Conservation (phyloP, 208 protist genomes). For the Trypanosoma conorhini region DNA sequence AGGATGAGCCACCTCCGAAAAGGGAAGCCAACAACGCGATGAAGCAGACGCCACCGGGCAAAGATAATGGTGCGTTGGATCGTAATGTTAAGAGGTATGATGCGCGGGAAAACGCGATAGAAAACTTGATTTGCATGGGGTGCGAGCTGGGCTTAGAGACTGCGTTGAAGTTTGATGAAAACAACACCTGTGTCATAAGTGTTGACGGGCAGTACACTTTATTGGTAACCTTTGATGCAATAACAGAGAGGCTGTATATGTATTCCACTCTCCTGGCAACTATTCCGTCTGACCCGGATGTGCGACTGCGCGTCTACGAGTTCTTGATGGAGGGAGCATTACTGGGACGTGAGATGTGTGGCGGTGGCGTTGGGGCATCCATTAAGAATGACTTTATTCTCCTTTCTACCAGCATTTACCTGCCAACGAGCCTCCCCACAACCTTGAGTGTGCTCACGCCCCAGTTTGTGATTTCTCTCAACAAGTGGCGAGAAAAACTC, state of each 20-base stretch:
- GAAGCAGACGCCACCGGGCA: constrained; percentile 2
- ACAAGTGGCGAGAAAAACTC: constrained; percentile 62
- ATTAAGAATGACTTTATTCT: constrained; percentile 72
- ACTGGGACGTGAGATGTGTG: constrained; percentile 69
- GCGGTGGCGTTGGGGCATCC: constrained; percentile 67
- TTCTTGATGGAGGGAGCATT: constrained; percentile 71
- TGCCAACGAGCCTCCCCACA: constrained; percentile 70
- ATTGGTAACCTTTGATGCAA: constrained; percentile 66
- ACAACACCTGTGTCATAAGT: constrained; percentile 68
- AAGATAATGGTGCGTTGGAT: background rate
- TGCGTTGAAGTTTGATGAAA: constrained; percentile 54
- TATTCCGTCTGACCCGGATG: constrained; percentile 38
- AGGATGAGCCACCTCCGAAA: background rate
- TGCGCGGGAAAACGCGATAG: constrained; percentile 53
- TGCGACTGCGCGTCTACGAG: constrained; percentile 59
- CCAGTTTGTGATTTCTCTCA: constrained; percentile 65
- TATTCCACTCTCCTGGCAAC: constrained; percentile 72
- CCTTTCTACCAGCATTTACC: constrained; percentile 70
- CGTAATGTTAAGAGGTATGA: constrained; percentile 41
- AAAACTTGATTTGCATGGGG: constrained; percentile 60
- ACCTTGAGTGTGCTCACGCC: constrained; percentile 56
- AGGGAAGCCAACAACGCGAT: background rate
- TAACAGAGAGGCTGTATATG: constrained; percentile 68
- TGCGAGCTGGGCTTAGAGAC: constrained; percentile 53
- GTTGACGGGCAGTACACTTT: constrained; percentile 68